Evolutionary conservation across 2,329 filamentous ascomycete genomes (phyloP), one percentile per base, ranked within the genome.

Genomic region (Aschersonia sp.): DNA sequence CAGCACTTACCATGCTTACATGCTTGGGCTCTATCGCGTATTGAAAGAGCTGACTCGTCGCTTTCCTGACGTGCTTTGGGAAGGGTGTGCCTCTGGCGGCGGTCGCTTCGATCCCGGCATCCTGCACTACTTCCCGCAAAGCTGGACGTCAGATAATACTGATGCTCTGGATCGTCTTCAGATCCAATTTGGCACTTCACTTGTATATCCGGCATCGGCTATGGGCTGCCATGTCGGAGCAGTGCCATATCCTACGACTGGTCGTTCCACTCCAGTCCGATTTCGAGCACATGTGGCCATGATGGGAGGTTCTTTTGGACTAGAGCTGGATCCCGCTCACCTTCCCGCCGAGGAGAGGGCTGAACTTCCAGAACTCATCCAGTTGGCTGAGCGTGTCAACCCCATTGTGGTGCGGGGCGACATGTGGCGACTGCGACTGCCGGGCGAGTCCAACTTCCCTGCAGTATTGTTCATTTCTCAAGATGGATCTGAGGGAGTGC

Each of bases 231-330:
- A 83, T 57, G 66, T 83, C 37, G 78, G 75, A 7, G 71, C 71
- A 0, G 70, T 80, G 0, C 79, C 79, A 1, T 83, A 81, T 52
- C 69, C 71, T 0, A 60, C 76, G 35, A 79, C 76, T 0, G 60
- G 66, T 0, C 74, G 79, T 22, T 73, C 69, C 1, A 73, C 73
- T 1, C 72, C 77, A 0, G 66, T 83, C 10, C 58, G 59, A 1
- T 82, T 82, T 63, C 76, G 79, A 31, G 77, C 74, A 0, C 78
- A 81, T 48, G 79, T 83, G 0, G 79, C 79, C 6, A 77, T 81
- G 66, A 82, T 82, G 79, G 79, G 79, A 47, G 79, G 79, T 2
- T 79, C 76, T 0, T 83, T 82, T 53, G 79, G 79, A 0, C 69
- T 83, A 11, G 79, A 83, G 56, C 67, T 83, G 6, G 69, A 81